Conservation (phyloP, 1,284 basidiomycete genomes). For the Malassezia pachydermatis region DNA sequence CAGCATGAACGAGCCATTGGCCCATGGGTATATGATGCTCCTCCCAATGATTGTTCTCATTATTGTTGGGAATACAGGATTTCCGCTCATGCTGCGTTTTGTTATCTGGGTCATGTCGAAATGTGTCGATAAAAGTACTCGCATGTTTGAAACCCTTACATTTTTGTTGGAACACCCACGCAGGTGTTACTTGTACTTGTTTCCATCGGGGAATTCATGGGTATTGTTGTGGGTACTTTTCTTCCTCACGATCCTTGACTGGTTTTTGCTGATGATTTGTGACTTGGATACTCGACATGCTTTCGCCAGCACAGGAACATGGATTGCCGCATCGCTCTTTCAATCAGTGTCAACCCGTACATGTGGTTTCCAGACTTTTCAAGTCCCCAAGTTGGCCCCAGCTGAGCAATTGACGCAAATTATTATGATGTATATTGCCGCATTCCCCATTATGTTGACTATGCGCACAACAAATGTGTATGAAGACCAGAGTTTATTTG, state of each 20-base stretch:
- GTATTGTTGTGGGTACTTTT: constrained; percentile 66
- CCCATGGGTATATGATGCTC: constrained; percentile 78
- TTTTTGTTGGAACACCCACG: constrained; percentile 95
- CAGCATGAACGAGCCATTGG: constrained; percentile 65
- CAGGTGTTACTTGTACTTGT: constrained; percentile 82
- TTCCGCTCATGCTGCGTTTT: constrained; percentile 44
- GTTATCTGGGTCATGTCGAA: constrained; percentile 61
- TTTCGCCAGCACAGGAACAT: constrained; percentile 54
- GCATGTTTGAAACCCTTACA: constrained; percentile 66
- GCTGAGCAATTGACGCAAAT: constrained; percentile 74
- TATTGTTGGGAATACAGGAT: constrained; percentile 81
- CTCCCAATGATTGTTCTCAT: constrained; percentile 58
- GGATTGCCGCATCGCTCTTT: constrained; percentile 48
- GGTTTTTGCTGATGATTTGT: constrained; percentile 75
- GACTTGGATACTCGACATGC: constrained; percentile 51
- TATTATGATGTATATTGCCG: constrained; percentile 55
- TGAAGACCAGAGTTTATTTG: constrained; percentile 59
- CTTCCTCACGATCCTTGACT: constrained; percentile 60
- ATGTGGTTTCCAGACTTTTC: constrained; percentile 74
- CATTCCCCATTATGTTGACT: constrained; percentile 56
- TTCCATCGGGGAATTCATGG: constrained; percentile 84
- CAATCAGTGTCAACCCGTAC: constrained; percentile 63
- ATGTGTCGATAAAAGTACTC: constrained; percentile 56
- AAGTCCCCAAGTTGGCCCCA: constrained; percentile 63
- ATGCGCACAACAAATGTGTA: constrained; percentile 98